phyloP scores from a whole-genome alignment of 352 stramenopile genomes.

The Globisporangium solare region DNA sequence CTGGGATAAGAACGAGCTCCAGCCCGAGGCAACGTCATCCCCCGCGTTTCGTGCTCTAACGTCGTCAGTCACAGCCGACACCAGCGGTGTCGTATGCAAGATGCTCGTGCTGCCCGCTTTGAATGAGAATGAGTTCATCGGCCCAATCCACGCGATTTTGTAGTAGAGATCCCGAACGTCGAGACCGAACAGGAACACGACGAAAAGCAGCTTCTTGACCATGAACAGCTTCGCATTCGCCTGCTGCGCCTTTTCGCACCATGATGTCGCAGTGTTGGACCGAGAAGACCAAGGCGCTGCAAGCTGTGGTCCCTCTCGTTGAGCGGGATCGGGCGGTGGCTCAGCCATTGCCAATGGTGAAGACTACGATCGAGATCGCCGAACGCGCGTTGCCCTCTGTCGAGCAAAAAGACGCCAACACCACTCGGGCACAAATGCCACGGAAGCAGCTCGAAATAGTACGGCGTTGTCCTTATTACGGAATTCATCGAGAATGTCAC shows the following conservation, averaged over 20 bases:
- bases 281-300: too few relatives aligned
- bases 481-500: too few relatives aligned
- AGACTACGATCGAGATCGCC: too few relatives aligned
- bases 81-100: slow-evolving; percentile 11
- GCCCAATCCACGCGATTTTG: slow-evolving; percentile 22
- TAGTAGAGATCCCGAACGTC: slow-evolving; percentile 23
- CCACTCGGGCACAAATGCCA: too few relatives aligned
- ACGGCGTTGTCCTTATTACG: too few relatives aligned
- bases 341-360: too few relatives aligned
- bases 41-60: slow-evolving; percentile 1
- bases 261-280: background rate
- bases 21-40: slow-evolving; percentile 12
- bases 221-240: slow-evolving; percentile 8
- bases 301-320: too few relatives aligned
- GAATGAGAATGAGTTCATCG: slow-evolving; percentile 20
- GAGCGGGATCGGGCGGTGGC: too few relatives aligned
- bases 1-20: slow-evolving; percentile 20
- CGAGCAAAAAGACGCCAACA: too few relatives aligned
- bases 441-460: too few relatives aligned
- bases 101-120: slow-evolving; percentile 5
- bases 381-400: too few relatives aligned
- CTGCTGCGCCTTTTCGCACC: slow-evolving; percentile 1
- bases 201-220: slow-evolving; percentile 10
- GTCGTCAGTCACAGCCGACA: background rate
- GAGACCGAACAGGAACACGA: slow-evolving; percentile 9